Evolutionary conservation across 1,284 basidiomycete genomes (phyloP), one percentile per base, ranked within the genome.

Genomic region (Sporisorium iseilematis-ciliati): DNA sequence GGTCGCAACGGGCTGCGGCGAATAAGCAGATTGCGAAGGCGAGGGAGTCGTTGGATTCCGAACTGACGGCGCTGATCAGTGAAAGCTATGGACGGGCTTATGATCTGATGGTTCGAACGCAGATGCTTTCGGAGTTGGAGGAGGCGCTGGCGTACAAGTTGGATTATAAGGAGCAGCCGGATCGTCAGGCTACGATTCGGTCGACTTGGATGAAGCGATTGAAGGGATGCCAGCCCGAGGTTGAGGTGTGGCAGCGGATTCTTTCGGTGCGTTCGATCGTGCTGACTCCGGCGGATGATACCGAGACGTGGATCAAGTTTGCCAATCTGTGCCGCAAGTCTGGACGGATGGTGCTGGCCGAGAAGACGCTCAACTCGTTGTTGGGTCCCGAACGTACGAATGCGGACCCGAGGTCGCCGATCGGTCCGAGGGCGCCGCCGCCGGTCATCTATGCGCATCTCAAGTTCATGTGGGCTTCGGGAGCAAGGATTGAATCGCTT

Each of bases 161-260:
- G 53, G 85, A 86, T 56, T 84, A 79, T 66, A 76, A 78, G 46
- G 83, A 99, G 85, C 95, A 98, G 80, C 93, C 94, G 2, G 94
- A 97, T 75, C 90, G 95, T 25, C 82, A 84, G 55, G 82, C 81
- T 7, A 83, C 82, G 35, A 84, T 85, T 56, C 80, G 83, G 3
- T 64, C 77, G 10, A 84, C 82, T 14, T 77, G 65, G 68, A 70
- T 74, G 67, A 78, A 75, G 79, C 94, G 93, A 67, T 86, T 99
- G 45, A 92, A 94, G 87, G 97, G 95, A 2, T 98, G 96, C 86
- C 95, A 99, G 84, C 93, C 94, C 18, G 97, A 99, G 78, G 97
- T 99, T 20, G 97, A 99, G 86, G 95, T 97, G 4, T 99, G 97
- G 97, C 97, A 99, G 86, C 91, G 96, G 23, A 94, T 99, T 52